These are phyloP conservation scores for Coemansia sp. DNA, from an alignment of 192 early-diverging fungal genomes.

Conservation along the genomic window DNA sequence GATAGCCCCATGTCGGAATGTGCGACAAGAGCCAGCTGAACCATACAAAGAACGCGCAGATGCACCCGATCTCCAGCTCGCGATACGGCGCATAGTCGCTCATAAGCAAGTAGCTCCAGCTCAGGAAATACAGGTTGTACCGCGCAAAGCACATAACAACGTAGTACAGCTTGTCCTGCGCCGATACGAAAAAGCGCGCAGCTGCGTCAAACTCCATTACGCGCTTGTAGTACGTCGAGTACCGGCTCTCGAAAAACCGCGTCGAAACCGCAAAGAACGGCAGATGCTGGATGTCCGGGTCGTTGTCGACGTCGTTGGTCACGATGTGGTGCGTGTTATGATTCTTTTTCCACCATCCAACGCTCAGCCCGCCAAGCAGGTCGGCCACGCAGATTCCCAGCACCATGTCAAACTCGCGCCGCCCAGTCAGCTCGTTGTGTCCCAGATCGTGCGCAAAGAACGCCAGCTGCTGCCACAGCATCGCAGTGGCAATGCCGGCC, in stretches of 20 bases:
- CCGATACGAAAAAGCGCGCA: conserved; percentile 72
- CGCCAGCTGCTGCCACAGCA: conserved; percentile 89
- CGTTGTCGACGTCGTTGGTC: conserved; percentile 91
- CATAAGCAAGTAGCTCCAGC: conserved; percentile 65
- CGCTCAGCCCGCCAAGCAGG: conserved; percentile 81
- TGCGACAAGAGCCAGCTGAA: conserved; percentile 66
- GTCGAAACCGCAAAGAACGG: conserved; percentile 91
- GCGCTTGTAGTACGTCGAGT: conserved; percentile 87
- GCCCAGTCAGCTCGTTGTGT: conserved; percentile 88
- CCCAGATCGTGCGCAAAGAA: conserved; percentile 96
- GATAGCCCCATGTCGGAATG: conserved; percentile 65
- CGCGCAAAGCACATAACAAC: conserved; percentile 84
- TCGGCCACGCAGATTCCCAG: conserved; percentile 83
- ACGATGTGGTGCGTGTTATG: conserved; percentile 98
- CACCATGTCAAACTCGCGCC: conserved; percentile 67
- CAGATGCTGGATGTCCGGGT: conserved; percentile 97
- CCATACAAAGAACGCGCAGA: conserved; percentile 81
- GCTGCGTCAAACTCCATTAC: conserved; percentile 76
- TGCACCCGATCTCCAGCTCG: conserved; percentile 69
- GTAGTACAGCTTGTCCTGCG: conserved; percentile 89
- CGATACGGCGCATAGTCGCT: conserved; percentile 72
- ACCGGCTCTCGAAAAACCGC: conserved; percentile 75
- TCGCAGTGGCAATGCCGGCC: conserved; percentile 62
- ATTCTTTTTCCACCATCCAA: conserved; percentile 97
- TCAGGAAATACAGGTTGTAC: conserved; percentile 86